Evolutionary conservation across 2,329 filamentous ascomycete species (phyloP).

Genomic region (Metarhizium anisopliae): DNA sequence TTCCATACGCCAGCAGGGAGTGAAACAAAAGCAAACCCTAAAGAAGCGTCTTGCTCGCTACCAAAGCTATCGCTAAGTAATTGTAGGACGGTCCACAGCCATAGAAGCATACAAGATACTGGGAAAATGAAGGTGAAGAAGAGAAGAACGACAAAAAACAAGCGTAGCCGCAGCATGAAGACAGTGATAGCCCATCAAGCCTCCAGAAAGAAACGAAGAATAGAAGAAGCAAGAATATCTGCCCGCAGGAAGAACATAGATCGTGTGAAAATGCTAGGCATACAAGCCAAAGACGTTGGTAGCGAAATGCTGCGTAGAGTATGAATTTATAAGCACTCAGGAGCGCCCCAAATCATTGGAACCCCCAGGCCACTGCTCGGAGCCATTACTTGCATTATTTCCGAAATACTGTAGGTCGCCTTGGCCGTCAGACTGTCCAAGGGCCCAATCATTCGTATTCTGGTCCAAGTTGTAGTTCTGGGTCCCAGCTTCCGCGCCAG

Average conservation of each 20-base stretch:
- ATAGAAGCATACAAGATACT: too few relatives aligned
- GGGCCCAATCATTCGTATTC: neutral
- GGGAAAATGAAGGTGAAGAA: too few relatives aligned
- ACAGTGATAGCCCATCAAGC: too few relatives aligned
- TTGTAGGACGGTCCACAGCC: too few relatives aligned
- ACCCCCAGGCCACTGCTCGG: neutral
- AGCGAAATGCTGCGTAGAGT: neutral
- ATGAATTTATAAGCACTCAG: neutral
- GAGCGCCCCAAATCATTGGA: neutral
- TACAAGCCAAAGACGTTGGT: neutral
- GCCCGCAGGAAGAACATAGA: neutral
- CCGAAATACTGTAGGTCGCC: slow-evolving; percentile 1
- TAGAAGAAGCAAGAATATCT: too few relatives aligned
- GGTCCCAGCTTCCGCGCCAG: neutral
- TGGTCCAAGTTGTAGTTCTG: neutral
- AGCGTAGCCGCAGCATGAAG: too few relatives aligned
- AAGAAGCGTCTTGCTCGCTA: too few relatives aligned
- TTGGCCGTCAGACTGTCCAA: neutral
- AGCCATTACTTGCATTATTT: neutral
- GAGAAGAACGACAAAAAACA: too few relatives aligned
- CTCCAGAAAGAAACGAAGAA: neutral
- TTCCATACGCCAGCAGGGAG: too few relatives aligned
- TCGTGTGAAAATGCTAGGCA: neutral
- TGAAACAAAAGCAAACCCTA: too few relatives aligned
- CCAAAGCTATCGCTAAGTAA: too few relatives aligned